A percentile compares a stretch with the other conserved stretches of the same genome.
Evolutionary conservation across 352 stramenopile species (phyloP).

Genomic region (Phytopythium vexans): DNA sequence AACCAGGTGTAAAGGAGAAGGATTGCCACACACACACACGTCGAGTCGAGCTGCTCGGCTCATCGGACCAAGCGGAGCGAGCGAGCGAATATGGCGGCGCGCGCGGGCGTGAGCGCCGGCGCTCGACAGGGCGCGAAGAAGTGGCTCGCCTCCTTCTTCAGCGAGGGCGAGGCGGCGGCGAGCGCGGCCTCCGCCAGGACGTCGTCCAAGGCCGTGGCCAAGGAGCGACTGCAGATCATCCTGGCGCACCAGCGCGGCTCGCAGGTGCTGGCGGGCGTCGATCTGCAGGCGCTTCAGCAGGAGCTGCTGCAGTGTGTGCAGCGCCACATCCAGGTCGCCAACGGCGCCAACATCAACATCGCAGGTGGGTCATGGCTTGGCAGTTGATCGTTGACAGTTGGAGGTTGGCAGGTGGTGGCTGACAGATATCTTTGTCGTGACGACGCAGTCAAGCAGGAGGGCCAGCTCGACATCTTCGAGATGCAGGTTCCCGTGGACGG

Average conservation of each 20-base stretch:
- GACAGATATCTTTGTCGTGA: conserved; percentile 1
- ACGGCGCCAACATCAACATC: conserved; percentile 88
- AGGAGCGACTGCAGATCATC: conserved; percentile 89
- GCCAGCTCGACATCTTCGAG: conserved; percentile 87
- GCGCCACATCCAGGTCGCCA: conserved; percentile 83
- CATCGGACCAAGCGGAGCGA: background rate
- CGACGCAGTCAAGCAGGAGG: conserved; percentile 79
- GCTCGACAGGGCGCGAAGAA: conserved; percentile 66
- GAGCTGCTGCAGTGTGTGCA: conserved; percentile 86
- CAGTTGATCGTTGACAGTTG: background rate
- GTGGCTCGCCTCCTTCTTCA: conserved; percentile 76
- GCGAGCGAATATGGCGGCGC: conserved; percentile 35
- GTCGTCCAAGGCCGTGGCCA: conserved; percentile 80
- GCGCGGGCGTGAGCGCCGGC: conserved; percentile 31
- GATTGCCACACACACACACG: background rate
- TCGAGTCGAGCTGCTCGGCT: too few relatives aligned
- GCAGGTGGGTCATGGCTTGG: conserved; percentile 34
- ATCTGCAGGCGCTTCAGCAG: conserved; percentile 72
- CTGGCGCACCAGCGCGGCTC: conserved; percentile 82
- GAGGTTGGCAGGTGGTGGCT: background rate
- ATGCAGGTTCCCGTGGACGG: conserved; percentile 87
- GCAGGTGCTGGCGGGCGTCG: conserved; percentile 79
- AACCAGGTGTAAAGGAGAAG: background rate
- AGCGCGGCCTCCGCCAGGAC: conserved; percentile 9
- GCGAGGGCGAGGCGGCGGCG: conserved; percentile 30